These are phyloP conservation scores for Ceratocystis destructans DNA, from an alignment of 2,329 filamentous ascomycete species.

Conservation along the genomic window DNA sequence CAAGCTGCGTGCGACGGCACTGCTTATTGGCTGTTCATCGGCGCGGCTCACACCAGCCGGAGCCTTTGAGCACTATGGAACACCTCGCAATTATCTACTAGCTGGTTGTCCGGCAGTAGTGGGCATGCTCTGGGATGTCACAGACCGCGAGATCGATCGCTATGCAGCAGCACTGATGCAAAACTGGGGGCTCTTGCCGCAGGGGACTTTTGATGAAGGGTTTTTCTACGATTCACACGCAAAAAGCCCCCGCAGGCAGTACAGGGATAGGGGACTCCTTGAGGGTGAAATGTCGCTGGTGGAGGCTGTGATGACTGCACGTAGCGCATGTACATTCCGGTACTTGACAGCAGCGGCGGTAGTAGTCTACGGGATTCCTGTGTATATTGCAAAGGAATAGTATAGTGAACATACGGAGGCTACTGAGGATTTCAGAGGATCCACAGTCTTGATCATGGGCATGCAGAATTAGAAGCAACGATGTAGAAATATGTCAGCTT, in stretches of 20 bases:
- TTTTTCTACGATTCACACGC: constrained; percentile 66
- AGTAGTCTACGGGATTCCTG: constrained; percentile 87
- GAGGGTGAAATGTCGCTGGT: constrained; percentile 43
- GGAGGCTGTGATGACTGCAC: constrained; percentile 65
- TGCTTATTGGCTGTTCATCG: constrained; percentile 91
- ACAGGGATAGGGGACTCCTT: constrained; percentile 34
- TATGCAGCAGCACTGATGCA: constrained; percentile 70
- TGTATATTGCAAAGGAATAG: constrained; percentile 45
- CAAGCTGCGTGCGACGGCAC: constrained; percentile 59
- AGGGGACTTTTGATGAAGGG: constrained; percentile 31
- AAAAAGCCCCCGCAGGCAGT: constrained; percentile 55
- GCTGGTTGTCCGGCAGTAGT: constrained; percentile 77
- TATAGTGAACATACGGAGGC: too few species aligned
- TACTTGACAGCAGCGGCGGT: constrained; percentile 91
- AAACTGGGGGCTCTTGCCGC: constrained; percentile 63
- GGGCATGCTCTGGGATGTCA: constrained; percentile 94
- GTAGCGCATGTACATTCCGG: constrained; percentile 67
- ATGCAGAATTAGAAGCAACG: background rate
- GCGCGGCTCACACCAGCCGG: constrained; percentile 54
- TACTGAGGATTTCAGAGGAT: background rate
- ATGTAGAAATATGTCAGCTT: background rate
- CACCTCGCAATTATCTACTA: constrained; percentile 82
- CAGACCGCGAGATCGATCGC: constrained; percentile 90
- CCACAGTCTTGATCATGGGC: background rate
- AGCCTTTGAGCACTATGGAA: constrained; percentile 78